A percentile compares a stretch with the other conserved stretches of the same genome.
phyloP scores from a whole-genome alignment of 1,139 yeast genomes.

The Candida tropicalis region DNA sequence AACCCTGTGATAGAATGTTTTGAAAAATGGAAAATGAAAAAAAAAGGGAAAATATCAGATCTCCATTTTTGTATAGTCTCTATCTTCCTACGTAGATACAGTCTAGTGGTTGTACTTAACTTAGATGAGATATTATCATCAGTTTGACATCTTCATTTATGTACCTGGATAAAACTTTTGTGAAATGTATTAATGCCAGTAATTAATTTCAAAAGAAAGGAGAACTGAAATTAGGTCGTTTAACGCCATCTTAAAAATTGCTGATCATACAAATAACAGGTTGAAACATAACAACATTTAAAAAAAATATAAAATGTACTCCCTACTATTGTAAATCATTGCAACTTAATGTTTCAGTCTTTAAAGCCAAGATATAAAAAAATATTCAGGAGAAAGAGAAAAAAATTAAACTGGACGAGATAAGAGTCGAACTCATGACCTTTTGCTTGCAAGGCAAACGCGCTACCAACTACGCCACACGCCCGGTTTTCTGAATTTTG shows the following conservation, averaged over 20 bases:
- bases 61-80: too few species aligned
- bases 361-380: not conserved
- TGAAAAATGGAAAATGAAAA: too few species aligned
- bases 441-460: slow-evolving; percentile 68
- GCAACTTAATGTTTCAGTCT: not conserved
- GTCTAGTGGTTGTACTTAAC: too few species aligned
- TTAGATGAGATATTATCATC: too few species aligned
- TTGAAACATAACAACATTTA: not conserved
- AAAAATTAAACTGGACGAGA: slow-evolving; percentile 13
- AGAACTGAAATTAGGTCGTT: not conserved
- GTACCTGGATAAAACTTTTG: too few species aligned
- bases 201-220: not conserved
- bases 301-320: not conserved
- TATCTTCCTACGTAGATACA: too few species aligned
- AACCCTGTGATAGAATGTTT: too few species aligned
- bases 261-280: not conserved
- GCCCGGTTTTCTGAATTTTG: slow-evolving; percentile 37
- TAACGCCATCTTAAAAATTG: not conserved
- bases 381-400: not conserved
- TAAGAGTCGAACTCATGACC: slow-evolving; percentile 40
- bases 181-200: not conserved
- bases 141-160: not conserved
- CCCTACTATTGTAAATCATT: not conserved
- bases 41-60: too few species aligned
- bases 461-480: slow-evolving; percentile 77